A percentile compares a stretch with the other conserved stretches of the same genome.
These are phyloP conservation scores for Ophiostoma australiae DNA, from an alignment of 2,329 filamentous ascomycete species.

Conservation along the genomic window DNA sequence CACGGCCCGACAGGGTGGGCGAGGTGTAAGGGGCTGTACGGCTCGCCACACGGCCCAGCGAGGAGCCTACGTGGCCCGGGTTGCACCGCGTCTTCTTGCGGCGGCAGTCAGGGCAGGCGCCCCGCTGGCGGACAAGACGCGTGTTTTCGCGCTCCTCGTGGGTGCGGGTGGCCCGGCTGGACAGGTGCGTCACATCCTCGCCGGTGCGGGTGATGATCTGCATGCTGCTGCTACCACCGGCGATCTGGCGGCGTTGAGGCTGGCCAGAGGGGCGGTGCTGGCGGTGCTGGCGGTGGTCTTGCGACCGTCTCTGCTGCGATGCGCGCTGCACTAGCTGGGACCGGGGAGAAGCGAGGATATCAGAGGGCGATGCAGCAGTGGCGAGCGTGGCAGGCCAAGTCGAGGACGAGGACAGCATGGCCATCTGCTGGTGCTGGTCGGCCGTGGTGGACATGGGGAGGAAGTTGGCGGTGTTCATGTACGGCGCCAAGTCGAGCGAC, in stretches of 20 bases:
- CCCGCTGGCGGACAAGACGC: slow-evolving; percentile 61
- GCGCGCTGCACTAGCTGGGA: not conserved
- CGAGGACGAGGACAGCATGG: slow-evolving; percentile 7
- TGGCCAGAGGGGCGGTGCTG: slow-evolving; percentile 1
- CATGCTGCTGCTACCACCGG: slow-evolving; percentile 42
- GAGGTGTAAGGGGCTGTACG: slow-evolving; percentile 23
- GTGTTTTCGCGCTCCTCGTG: slow-evolving; percentile 65
- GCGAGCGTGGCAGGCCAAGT: not conserved
- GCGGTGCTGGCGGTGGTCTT: slow-evolving; percentile 8
- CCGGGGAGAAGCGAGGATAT: slow-evolving; percentile 42
- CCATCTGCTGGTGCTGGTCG: not conserved
- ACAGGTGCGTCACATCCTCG: slow-evolving; percentile 57
- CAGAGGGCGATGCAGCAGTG: slow-evolving; percentile 8
- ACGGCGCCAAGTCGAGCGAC: slow-evolving; percentile 18
- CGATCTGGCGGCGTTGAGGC: slow-evolving; percentile 14
- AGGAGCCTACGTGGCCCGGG: slow-evolving; percentile 47
- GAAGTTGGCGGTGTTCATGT: slow-evolving; percentile 8
- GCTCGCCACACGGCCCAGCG: not conserved
- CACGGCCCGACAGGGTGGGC: slow-evolving; percentile 23
- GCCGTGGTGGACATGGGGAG: slow-evolving; percentile 25
- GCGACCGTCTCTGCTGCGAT: not conserved
- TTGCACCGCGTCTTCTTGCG: slow-evolving; percentile 61
- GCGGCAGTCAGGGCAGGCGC: slow-evolving; percentile 59
- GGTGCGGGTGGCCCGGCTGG: slow-evolving; percentile 59
- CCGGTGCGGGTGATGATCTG: slow-evolving; percentile 63